Evolutionary conservation across 2,329 filamentous ascomycete species (phyloP), one percentile per base, ranked within the genome.

Genomic region (Apiospora koreana): DNA sequence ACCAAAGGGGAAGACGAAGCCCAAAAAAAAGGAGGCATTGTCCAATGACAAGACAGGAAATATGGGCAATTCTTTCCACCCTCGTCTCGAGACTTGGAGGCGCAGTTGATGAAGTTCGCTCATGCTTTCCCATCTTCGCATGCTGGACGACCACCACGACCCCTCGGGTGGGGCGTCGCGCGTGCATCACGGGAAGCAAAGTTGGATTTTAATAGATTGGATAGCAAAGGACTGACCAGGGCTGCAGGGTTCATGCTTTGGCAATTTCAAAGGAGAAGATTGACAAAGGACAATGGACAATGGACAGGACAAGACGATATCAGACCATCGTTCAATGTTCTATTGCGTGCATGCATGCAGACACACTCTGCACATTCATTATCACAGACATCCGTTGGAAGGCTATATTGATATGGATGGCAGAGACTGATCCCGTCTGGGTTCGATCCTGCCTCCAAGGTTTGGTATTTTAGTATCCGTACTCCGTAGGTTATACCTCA

Each of bases 191-290:
- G 54, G 54, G 54, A 62, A 38, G 54, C 8, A 35, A 21, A 38
- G 54, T 62, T 62, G 54, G 54, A 62, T 62, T 62, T n/a, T 62
- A 38, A 62, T 62, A 62, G 54, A 62, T 62, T 62, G 54, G 54
- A 38, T 10, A 31, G 28, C 31, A 38, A 46, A 62, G 54, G 54
- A 62, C 54, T 38, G 54, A 38, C 54, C 31, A 31, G 31, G 54
- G 54, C 54, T 62, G 54, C 54, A 62, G 54, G 54, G 54, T 38
- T 62, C 31, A 62, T 62, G 54, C 54, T 38, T 38, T 62, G 54
- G 35, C 21, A 62, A 35, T 62, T 62, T 62, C 31, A 62, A 28
- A 38, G 41, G 41, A 43, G 41, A 38, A 38, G 5, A 38, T 38
- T 38, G 35, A n/a, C n/a, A n/a, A n/a, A n/a, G n/a, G n/a, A n/a